These are phyloP conservation scores for Lachnellula occidentalis DNA, from an alignment of 2,329 filamentous ascomycete species.

Conservation along the genomic window DNA sequence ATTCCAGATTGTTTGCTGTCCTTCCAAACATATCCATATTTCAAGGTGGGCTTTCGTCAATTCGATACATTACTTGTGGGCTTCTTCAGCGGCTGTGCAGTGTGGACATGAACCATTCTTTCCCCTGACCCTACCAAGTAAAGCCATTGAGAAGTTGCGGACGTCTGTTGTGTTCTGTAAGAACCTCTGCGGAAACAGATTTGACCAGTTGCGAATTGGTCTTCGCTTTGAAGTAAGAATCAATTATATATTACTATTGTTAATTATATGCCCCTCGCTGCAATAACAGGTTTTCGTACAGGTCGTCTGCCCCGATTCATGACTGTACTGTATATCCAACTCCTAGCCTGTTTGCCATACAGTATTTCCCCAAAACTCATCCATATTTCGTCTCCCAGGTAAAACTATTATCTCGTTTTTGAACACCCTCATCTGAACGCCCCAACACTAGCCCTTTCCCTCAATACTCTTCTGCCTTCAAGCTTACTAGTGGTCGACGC, in stretches of 20 bases:
- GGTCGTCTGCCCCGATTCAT: background rate
- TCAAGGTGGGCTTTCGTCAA: no score
- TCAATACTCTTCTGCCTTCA: slow-evolving; percentile 26
- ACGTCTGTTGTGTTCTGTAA: background rate
- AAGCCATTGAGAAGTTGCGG: no score
- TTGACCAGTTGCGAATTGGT: background rate
- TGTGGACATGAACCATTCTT: background rate
- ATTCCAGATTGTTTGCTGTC: no score
- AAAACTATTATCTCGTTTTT: slow-evolving; percentile 3
- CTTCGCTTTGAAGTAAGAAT: background rate
- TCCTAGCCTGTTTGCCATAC: no score
- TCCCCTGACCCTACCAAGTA: no score
- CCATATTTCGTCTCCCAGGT: background rate
- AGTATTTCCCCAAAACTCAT: background rate
- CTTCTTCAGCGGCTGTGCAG: background rate
- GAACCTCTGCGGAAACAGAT: background rate
- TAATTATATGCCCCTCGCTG: background rate
- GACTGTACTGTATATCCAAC: background rate
- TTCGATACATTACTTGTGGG: background rate
- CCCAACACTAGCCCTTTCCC: slow-evolving; percentile 29
- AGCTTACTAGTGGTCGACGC: slow-evolving; percentile 17
- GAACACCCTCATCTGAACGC: slow-evolving; percentile 22
- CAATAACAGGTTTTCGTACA: slow-evolving; percentile 3
- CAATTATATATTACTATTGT: slow-evolving; percentile 13
- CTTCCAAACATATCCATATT: background rate